Base-by-base conservation (phyloP, 257 asterid genomes). In the Apocynum venetum region DNA sequence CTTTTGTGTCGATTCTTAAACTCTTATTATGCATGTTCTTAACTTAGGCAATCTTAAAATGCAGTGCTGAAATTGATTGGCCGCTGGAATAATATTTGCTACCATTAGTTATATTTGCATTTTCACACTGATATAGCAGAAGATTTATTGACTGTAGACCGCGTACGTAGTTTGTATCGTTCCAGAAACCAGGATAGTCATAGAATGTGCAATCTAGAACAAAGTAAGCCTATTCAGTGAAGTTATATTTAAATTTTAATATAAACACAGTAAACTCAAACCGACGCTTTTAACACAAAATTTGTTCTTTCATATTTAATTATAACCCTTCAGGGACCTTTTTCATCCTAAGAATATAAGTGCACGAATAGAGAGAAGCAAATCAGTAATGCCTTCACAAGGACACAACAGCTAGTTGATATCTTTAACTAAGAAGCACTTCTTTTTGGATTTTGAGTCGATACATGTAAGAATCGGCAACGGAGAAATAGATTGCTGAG, bases 401-500 rank as follows among this genome's bases (percentile, higher is more conserved):
- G 20, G 47, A 64, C 70, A 63, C 44, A 35, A 61, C 43, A 64
- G 44, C 47, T 12, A 36, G 4, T 12, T 40, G 47, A 64, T 64
- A 57, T 57, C 13, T 19, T n/a, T 46, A 46, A 46, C 49, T 4
- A 46, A 20, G 36, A 61, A 64, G 9, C 68, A 78, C 48, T 11
- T 57, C 4, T 35, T 48, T 60, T 59, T 14, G 31, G 9, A 52
- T n/a, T 77, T 63, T 40, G 19, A 70, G 35, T 71, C 35, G 60
- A 49, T 57, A 35, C 41, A 64, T 71, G 66, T 72, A 35, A 53
- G 72, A 49, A 78, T 60, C 77, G 71, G 77, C 81, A 78, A 48
- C 55, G 65, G 66, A 60, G 72, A 59, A 78, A 47, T 72, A 48
- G 65, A 71, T 71, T 78, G 77, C 77, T 20, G 77, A 63, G 44